phyloP scores from a whole-genome alignment of 441 rosid genomes.

The Eugenia klotzschiana region DNA sequence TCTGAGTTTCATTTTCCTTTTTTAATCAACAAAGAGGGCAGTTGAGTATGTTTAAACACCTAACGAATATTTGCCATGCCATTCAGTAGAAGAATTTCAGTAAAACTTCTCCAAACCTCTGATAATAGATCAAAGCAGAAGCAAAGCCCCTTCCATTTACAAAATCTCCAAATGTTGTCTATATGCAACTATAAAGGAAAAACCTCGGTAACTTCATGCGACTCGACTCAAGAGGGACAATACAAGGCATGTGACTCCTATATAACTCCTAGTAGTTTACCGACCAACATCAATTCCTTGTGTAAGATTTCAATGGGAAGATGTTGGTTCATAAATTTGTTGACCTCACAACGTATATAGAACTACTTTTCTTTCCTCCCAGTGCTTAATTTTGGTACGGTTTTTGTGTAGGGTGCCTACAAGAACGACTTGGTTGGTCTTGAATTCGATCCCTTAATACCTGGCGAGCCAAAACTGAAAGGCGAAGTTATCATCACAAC shows the following conservation, averaged over 20 bases:
- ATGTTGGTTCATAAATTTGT: background rate
- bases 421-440: constrained; percentile 23
- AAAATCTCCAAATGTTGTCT: background rate
- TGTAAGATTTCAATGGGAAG: background rate
- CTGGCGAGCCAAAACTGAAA: constrained; percentile 10
- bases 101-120: background rate
- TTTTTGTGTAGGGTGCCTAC: constrained; percentile 15
- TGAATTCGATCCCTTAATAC: constrained; percentile 15
- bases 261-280: background rate
- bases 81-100: background rate
- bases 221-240: background rate
- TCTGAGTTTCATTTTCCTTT: background rate
- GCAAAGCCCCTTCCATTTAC: background rate
- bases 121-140: background rate
- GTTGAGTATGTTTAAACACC: background rate
- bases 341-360: background rate
- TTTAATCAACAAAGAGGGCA: background rate
- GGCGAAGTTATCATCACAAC: constrained; percentile 13
- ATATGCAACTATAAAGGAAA: background rate
- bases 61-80: background rate
- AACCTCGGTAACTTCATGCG: background rate
- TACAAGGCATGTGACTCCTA: background rate
- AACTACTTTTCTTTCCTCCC: background rate
- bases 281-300: background rate
- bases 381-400: background rate